Evolutionary conservation across 108 stramenopile species (phyloP).

Genomic region (Nitzschia sp.): DNA sequence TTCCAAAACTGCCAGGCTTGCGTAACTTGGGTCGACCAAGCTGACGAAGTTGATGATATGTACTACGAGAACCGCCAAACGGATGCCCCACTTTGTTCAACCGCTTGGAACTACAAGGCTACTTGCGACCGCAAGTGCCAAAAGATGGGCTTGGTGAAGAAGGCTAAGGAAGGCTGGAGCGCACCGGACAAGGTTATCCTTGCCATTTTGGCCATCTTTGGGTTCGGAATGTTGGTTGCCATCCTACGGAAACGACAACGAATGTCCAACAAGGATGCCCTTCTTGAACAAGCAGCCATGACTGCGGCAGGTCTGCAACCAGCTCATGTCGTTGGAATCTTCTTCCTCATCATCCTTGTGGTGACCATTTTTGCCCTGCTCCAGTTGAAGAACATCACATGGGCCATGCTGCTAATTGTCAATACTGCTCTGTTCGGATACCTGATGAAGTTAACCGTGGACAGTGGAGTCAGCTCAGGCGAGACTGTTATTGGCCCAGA

Average conservation of each 20-base stretch:
- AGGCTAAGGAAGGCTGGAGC: slow-evolving; percentile 64
- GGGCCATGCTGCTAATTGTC: slow-evolving; percentile 69
- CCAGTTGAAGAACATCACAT: slow-evolving; percentile 77
- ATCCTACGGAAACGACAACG: slow-evolving; percentile 72
- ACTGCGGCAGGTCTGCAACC: slow-evolving; percentile 80
- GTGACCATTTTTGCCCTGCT: slow-evolving; percentile 72
- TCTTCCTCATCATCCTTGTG: slow-evolving; percentile 62
- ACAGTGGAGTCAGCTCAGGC: slow-evolving; percentile 61
- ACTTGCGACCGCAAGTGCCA: slow-evolving; percentile 58
- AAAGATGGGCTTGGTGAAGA: slow-evolving; percentile 39
- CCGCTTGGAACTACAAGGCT: slow-evolving; percentile 72
- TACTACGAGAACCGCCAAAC: slow-evolving; percentile 76
- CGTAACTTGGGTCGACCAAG: slow-evolving; percentile 79
- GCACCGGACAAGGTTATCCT: slow-evolving; percentile 77
- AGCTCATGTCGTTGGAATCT: slow-evolving; percentile 73
- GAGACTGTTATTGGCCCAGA: slow-evolving; percentile 82
- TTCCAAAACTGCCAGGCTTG: slow-evolving; percentile 77
- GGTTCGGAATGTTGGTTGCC: slow-evolving; percentile 64
- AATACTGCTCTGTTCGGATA: slow-evolving; percentile 79
- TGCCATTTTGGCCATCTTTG: slow-evolving; percentile 65
- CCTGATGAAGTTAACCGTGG: slow-evolving; percentile 82
- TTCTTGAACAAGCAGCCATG: slow-evolving; percentile 86
- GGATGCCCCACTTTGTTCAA: slow-evolving; percentile 72
- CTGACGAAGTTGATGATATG: slow-evolving; percentile 79
- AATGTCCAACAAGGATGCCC: slow-evolving; percentile 83